phyloP scores from a whole-genome alignment of 306 rosid species.

The Prunus mira region DNA sequence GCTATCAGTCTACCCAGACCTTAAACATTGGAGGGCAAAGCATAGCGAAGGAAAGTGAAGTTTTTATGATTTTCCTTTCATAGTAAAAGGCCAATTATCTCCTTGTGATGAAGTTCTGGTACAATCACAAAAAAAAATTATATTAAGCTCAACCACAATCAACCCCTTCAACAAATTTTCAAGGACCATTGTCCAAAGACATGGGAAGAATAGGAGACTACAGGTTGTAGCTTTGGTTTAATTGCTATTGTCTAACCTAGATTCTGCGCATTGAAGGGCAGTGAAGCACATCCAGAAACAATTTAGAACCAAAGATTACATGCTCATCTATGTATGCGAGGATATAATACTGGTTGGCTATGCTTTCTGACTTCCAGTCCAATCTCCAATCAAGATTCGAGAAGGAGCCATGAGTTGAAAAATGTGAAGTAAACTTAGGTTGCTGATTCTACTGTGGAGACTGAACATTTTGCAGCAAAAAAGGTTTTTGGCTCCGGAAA shows the following conservation, averaged over 20 bases:
- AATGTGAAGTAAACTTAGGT: neutral
- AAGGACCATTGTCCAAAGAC: neutral
- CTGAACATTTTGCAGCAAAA: neutral
- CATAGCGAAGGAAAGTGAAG: neutral
- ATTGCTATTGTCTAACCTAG: neutral
- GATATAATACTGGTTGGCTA: neutral
- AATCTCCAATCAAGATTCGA: neutral
- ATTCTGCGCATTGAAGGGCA: neutral
- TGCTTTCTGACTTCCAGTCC: neutral
- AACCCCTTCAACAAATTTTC: neutral
- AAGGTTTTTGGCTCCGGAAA: neutral
- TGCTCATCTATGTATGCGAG: neutral
- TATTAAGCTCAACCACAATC: too few relatives aligned
- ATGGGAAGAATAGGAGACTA: neutral
- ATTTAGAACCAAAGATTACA: neutral
- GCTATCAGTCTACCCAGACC: neutral
- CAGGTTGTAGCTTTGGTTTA: neutral
- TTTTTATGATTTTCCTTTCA: neutral
- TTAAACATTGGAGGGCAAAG: neutral
- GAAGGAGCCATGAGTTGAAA: neutral
- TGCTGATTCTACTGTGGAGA: neutral
- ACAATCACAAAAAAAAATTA: too few relatives aligned
- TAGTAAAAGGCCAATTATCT: neutral
- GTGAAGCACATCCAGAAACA: neutral
- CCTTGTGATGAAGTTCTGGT: neutral